Percentiles rank a stretch among this genome's conserved stretches.
Evolutionary conservation across 1,284 basidiomycete species (phyloP).

Genomic region (Phlebopus sp.): DNA sequence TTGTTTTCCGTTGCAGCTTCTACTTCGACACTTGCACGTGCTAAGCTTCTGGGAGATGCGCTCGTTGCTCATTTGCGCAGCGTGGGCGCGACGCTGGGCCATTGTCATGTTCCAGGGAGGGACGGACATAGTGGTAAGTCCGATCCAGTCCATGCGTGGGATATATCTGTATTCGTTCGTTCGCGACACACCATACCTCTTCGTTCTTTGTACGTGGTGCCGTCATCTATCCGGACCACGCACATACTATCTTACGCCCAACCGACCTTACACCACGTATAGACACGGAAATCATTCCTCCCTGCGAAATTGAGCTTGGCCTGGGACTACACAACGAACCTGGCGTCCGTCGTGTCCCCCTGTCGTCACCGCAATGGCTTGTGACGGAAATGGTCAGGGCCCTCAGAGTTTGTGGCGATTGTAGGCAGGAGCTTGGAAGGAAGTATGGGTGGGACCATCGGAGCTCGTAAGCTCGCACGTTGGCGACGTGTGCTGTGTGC

Average conservation of each 20-base stretch:
- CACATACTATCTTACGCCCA: too few relatives aligned
- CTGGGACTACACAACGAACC: constrained; percentile 59
- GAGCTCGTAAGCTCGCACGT: constrained; percentile 11
- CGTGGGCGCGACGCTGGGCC: constrained; percentile 52
- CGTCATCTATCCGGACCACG: too few relatives aligned
- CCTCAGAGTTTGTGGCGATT: constrained; percentile 19
- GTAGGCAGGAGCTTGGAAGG: constrained; percentile 14
- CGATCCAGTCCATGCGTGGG: too few relatives aligned
- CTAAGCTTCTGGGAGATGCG: constrained; percentile 45
- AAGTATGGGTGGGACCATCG: constrained; percentile 18
- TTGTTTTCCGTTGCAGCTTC: neutral
- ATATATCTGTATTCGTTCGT: too few relatives aligned
- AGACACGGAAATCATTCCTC: constrained; percentile 12
- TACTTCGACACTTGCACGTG: constrained; percentile 8
- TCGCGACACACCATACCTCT: too few relatives aligned
- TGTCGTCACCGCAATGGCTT: constrained; percentile 30
- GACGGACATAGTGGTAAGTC: constrained; percentile 15
- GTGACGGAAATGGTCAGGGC: constrained; percentile 40
- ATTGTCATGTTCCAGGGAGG: constrained; percentile 56
- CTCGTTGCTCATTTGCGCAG: constrained; percentile 46
- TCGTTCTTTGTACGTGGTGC: too few relatives aligned
- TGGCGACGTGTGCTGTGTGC: neutral
- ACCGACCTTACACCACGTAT: too few relatives aligned
- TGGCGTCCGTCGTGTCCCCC: constrained; percentile 41
- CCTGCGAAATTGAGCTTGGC: constrained; percentile 41